Percentiles rank a stretch among this genome's conserved stretches.
Conservation (phyloP, 2,329 filamentous ascomycete species). For the Hypoxylon sp. region DNA sequence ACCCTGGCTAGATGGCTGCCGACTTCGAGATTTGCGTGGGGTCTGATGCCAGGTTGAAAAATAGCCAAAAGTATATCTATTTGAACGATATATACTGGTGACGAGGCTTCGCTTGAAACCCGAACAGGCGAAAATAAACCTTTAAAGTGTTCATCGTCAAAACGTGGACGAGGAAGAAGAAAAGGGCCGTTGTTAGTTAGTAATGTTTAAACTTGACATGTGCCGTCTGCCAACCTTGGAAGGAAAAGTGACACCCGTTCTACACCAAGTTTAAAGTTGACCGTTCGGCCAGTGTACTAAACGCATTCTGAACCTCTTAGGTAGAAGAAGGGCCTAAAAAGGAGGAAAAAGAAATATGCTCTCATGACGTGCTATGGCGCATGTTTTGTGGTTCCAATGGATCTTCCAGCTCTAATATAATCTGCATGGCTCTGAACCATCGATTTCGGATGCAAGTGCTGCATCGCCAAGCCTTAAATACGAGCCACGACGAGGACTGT, state of each 20-base stretch:
- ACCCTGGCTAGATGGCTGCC: not conserved
- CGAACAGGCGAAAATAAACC: slow-evolving; percentile 3
- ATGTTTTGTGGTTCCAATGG: slow-evolving; percentile 21
- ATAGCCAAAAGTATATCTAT: slow-evolving; percentile 24
- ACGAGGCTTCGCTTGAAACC: not conserved
- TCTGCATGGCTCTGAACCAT: slow-evolving; percentile 18
- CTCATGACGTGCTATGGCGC: slow-evolving; percentile 38
- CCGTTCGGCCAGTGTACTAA: slow-evolving; percentile 4
- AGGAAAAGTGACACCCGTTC: slow-evolving; percentile 15
- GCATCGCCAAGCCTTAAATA: slow-evolving; percentile 43
- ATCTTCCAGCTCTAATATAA: slow-evolving; percentile 12
- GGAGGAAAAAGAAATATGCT: not conserved
- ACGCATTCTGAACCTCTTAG: slow-evolving; percentile 4
- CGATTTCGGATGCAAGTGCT: slow-evolving; percentile 26
- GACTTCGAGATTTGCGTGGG: not conserved
- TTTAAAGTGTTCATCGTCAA: not conserved
- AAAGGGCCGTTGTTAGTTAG: not conserved
- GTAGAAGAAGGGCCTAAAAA: slow-evolving; percentile 16
- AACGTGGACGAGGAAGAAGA: slow-evolving; percentile 3
- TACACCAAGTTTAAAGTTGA: slow-evolving; percentile 1
- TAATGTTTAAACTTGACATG: not conserved
- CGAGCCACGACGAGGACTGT: slow-evolving; percentile 31
- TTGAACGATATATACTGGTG: slow-evolving; percentile 7
- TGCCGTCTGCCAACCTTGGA: slow-evolving; percentile 1
- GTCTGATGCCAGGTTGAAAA: slow-evolving; percentile 3